These are phyloP conservation scores for Pleurotus cornucopiae DNA, from an alignment of 768 basidiomycete genomes.

Conservation along the genomic window DNA sequence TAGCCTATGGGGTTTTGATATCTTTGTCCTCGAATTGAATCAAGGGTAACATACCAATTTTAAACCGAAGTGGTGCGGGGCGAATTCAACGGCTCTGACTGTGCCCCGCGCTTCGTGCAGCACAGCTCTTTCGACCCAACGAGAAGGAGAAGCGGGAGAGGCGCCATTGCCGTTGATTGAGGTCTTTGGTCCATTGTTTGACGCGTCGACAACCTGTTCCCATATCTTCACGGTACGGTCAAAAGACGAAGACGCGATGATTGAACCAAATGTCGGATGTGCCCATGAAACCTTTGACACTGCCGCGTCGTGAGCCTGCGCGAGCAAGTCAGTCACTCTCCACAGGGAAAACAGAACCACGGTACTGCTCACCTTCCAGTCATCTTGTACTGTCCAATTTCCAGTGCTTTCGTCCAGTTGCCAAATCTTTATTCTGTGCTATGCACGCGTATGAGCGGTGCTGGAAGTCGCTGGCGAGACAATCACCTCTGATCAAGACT, in stretches of 20 bases:
- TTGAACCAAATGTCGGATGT: slow-evolving; percentile 86
- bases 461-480: slow-evolving; percentile 10
- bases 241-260: slow-evolving; percentile 84
- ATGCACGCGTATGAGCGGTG: slow-evolving; percentile 10
- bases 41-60: slow-evolving; percentile 58
- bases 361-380: slow-evolving; percentile 74
- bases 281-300: slow-evolving; percentile 85
- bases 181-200: not conserved
- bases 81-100: slow-evolving; percentile 82
- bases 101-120: slow-evolving; percentile 84
- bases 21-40: not conserved
- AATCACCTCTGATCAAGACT: slow-evolving; percentile 76
- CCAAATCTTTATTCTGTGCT: slow-evolving; percentile 81
- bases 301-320: slow-evolving; percentile 91
- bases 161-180: slow-evolving; percentile 19
- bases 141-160: slow-evolving; percentile 25
- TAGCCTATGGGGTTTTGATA: slow-evolving; percentile 50
- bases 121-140: slow-evolving; percentile 74
- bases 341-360: not conserved
- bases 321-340: not conserved
- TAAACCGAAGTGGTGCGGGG: slow-evolving; percentile 82
- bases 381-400: slow-evolving; percentile 75
- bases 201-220: slow-evolving; percentile 48
- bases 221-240: slow-evolving; percentile 92
- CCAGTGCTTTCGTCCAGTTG: slow-evolving; percentile 67